Base-by-base conservation (phyloP, 2,329 filamentous ascomycete genomes). In the Colletotrichum noveboracense region DNA sequence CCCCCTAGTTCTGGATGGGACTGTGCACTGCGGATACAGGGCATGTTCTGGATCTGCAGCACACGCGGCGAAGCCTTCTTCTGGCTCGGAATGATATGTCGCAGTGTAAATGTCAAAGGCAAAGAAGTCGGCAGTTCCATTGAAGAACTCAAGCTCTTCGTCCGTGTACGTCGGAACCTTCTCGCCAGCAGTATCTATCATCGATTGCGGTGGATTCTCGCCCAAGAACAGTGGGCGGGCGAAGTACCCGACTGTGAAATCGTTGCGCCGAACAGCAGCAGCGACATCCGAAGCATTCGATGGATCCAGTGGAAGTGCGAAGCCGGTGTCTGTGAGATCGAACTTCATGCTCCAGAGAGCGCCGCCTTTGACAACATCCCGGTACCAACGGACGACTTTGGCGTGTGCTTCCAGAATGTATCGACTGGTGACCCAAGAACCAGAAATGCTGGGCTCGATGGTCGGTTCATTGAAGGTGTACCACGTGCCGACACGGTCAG, bases 41-140 rank as follows among this genome's bases (percentile, higher is more conserved):
- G 67, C 34, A 10, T 70, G 56, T 24, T 9, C 36, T 4, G 34
- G 18, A 8, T 70, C 36, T 10, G 67, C 56, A 18, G 67, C 56
- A 48, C 56, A 70, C 4, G 55, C 56, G 5, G 28, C 26, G 7
- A 70, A 62, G 13, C 67, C 67, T 2, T 56, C 67, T 1, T 12
- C 56, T 24, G 67, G 67, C 56, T 70, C 56, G 1, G 67, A 70
- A 28, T 70, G 67, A n/a, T 65, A 71, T 1, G 71, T 56, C 5
- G 66, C 71, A 9, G 89, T 91, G 82, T 93, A 93, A 0, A 90
- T 88, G 76, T 93, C 90, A 48, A 92, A 87, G 7, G 87, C 89
- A 24, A 91, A 86, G 69, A 91, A 89, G 80, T 92, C 91, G 2
- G 87, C 85, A 0, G 89, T 91, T 9, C 87, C 85, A 21, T 85